These are phyloP conservation scores for Capsicum chinense DNA, from an alignment of 257 asterid species.

Conservation along the genomic window DNA sequence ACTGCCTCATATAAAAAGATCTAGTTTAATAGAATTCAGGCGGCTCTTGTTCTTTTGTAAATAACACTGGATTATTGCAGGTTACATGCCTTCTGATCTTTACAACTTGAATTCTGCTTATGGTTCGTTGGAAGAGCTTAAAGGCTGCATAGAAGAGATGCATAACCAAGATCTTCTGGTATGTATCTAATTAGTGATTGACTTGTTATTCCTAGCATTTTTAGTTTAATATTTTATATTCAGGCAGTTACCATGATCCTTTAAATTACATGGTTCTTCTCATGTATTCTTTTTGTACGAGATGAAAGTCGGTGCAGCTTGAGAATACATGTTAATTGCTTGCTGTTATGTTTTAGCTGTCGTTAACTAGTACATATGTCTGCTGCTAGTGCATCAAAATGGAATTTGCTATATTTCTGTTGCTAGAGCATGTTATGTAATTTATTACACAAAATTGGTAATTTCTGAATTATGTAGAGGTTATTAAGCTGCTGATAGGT, in stretches of 20 bases:
- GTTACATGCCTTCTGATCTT: slow-evolving; percentile 57
- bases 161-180: slow-evolving; percentile 50
- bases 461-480: not conserved
- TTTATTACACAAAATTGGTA: not conserved
- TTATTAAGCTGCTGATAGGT: not conserved
- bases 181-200: slow-evolving; percentile 21
- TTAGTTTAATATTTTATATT: not conserved
- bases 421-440: slow-evolving; percentile 9
- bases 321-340: not conserved
- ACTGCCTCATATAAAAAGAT: not conserved
- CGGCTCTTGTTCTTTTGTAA: not conserved
- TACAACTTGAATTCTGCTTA: slow-evolving; percentile 53
- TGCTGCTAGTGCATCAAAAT: slow-evolving; percentile 1
- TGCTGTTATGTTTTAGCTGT: not conserved
- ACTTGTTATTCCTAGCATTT: slow-evolving; percentile 11
- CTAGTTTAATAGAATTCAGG: not conserved
- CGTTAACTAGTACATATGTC: slow-evolving; percentile 2
- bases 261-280: slow-evolving; percentile 2
- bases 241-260: slow-evolving; percentile 10
- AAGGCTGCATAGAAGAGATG: slow-evolving; percentile 45
- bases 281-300: slow-evolving; percentile 8
- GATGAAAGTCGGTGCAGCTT: not conserved
- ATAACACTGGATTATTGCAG: slow-evolving; percentile 34
- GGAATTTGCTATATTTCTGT: slow-evolving; percentile 1
- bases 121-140: slow-evolving; percentile 48